A percentile compares a stretch with the other conserved stretches of the same genome.
Evolutionary conservation across 352 stramenopile species (phyloP).

Genomic region (Globisporangium abappressorium): DNA sequence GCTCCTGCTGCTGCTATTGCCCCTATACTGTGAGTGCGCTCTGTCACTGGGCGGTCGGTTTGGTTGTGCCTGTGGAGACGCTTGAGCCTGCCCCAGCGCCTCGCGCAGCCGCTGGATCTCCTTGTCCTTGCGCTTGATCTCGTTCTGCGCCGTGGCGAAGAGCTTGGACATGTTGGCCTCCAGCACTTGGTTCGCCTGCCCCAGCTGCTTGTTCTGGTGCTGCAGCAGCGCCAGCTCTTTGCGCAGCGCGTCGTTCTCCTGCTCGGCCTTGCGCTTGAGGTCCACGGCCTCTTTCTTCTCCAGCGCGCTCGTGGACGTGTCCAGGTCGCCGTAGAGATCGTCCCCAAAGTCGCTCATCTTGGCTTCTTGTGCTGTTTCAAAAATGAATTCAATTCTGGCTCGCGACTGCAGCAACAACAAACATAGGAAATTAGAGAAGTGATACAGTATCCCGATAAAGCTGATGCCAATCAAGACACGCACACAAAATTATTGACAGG

Average conservation of each 20-base stretch:
- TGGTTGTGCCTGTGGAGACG: background rate
- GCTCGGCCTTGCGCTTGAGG: slow-evolving; percentile 49
- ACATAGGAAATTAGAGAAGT: background rate
- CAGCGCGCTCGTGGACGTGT: slow-evolving; percentile 71
- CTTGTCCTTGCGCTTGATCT: slow-evolving; percentile 75
- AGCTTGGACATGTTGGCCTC: slow-evolving; percentile 75
- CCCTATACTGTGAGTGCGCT: background rate
- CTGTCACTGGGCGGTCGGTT: background rate
- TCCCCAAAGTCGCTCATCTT: slow-evolving; percentile 24
- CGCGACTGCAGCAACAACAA: background rate
- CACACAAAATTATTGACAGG: background rate
- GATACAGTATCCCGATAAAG: background rate
- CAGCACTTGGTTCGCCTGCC: slow-evolving; percentile 52
- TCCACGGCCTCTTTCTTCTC: slow-evolving; percentile 61
- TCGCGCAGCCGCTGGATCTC: slow-evolving; percentile 70
- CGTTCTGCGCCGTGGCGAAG: slow-evolving; percentile 70
- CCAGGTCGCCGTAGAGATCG: slow-evolving; percentile 79
- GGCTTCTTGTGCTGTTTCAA: background rate
- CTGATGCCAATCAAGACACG: background rate
- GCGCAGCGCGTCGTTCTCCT: slow-evolving; percentile 47
- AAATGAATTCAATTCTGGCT: background rate
- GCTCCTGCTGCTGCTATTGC: background rate
- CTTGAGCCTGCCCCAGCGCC: slow-evolving; percentile 25
- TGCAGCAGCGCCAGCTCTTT: slow-evolving; percentile 63
- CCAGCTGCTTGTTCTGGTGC: slow-evolving; percentile 55